Evolutionary conservation across 495 filamentous ascomycete species (phyloP).

Genomic region (Hypoxylon perforatum): DNA sequence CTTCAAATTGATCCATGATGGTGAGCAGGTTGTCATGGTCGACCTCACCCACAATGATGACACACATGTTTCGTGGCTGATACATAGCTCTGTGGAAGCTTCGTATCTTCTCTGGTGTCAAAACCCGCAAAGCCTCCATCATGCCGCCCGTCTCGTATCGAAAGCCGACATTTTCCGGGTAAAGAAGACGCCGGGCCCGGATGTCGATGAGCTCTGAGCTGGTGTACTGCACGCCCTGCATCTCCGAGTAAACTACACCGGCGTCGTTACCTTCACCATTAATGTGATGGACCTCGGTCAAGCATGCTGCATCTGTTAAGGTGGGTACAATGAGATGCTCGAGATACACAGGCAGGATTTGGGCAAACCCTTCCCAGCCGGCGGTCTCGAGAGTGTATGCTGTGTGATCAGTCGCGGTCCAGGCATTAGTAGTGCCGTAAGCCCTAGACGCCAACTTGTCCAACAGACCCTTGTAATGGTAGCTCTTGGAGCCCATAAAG

Average conservation of each 20-base stretch:
- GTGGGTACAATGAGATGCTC: conserved; percentile 94
- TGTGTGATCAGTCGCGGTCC: conserved; percentile 96
- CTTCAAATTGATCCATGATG: conserved; percentile 88
- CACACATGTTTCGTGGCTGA: conserved; percentile 92
- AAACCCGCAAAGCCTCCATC: conserved; percentile 87
- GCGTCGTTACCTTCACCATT: conserved; percentile 94
- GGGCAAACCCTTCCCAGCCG: conserved; percentile 95
- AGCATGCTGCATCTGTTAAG: conserved; percentile 89
- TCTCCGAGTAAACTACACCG: conserved; percentile 98
- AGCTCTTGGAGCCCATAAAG: conserved; percentile 98
- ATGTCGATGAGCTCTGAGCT: conserved; percentile 86
- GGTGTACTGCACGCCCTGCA: conserved; percentile 94
- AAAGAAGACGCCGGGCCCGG: conserved; percentile 77
- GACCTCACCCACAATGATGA: conserved; percentile 89
- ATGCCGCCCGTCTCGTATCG: conserved; percentile 97
- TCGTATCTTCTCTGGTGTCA: conserved; percentile 90
- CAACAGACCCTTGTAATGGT: conserved; percentile 91
- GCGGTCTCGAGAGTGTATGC: conserved; percentile 94
- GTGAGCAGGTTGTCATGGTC: conserved; percentile 82
- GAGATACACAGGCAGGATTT: conserved; percentile 93
- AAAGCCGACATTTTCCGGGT: conserved; percentile 90
- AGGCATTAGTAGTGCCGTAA: conserved; percentile 95
- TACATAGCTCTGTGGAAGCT: conserved; percentile 97
- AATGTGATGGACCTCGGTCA: conserved; percentile 96
- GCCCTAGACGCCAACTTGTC: conserved; percentile 93